These are phyloP conservation scores for Rhizomucor pusillus DNA, from an alignment of 371 early-diverging fungal species.

Conservation along the genomic window DNA sequence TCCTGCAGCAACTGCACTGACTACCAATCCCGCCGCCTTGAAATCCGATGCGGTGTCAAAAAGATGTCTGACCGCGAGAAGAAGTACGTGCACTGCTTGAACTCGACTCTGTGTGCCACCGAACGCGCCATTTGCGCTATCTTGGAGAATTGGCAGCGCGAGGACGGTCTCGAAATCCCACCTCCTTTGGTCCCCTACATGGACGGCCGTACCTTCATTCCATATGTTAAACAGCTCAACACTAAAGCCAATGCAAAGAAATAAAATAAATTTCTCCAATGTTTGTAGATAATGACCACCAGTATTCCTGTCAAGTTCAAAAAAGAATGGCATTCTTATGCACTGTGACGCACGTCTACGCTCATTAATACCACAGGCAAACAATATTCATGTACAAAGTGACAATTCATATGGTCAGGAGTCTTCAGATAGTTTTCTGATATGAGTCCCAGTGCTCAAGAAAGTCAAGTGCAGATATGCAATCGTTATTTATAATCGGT, in stretches of 20 bases:
- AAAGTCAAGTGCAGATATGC: too few relatives aligned
- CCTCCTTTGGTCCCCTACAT: constrained; percentile 89
- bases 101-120: constrained; percentile 98
- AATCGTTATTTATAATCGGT: not conserved
- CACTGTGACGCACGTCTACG: too few relatives aligned
- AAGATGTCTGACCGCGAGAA: constrained; percentile 96
- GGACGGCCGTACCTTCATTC: constrained; percentile 91
- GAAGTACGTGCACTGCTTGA: constrained; percentile 98
- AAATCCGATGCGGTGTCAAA: constrained; percentile 97
- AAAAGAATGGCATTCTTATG: too few relatives aligned
- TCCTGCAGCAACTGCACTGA: constrained; percentile 99
- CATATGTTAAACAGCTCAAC: constrained; percentile 59
- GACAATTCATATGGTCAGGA: too few relatives aligned
- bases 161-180: constrained; percentile 87
- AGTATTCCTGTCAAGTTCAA: too few relatives aligned
- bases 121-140: constrained; percentile 98
- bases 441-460: too few relatives aligned
- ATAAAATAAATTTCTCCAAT: too few relatives aligned
- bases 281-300: too few relatives aligned
- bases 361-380: too few relatives aligned
- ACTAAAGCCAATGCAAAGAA: too few relatives aligned
- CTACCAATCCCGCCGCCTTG: constrained; percentile 94
- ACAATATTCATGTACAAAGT: too few relatives aligned
- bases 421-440: too few relatives aligned
- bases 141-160: constrained; percentile 98